Conservation (phyloP, 805 yeast species). For the Teunomyces barrocoloradensis region DNA sequence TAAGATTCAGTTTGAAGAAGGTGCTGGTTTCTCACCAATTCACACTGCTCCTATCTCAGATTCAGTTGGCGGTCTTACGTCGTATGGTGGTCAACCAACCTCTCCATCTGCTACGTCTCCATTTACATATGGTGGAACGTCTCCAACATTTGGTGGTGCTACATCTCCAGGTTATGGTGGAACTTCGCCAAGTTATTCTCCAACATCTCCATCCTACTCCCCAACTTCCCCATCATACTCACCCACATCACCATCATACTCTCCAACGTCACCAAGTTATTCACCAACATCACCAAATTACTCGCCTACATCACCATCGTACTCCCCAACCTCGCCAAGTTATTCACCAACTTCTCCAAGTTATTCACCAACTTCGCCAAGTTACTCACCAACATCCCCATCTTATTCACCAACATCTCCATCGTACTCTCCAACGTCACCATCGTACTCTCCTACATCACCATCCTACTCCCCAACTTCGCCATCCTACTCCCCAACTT, state of each 20-base stretch:
- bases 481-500: conserved; percentile 66
- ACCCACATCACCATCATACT: conserved; percentile 58
- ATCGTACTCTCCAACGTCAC: conserved; percentile 73
- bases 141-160: conserved; percentile 53
- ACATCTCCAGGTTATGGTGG: conserved; percentile 46
- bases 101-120: conserved; percentile 56
- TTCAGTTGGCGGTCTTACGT: conserved; percentile 79
- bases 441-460: conserved; percentile 76
- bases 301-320: conserved; percentile 66
- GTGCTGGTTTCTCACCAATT: conserved; percentile 89
- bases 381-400: conserved; percentile 58
- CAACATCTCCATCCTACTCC: conserved; percentile 37
- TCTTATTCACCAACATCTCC: conserved; percentile 68
- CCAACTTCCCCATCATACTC: conserved; percentile 74
- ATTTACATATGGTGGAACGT: conserved; percentile 47
- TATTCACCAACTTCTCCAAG: conserved; percentile 70
- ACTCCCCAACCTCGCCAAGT: conserved; percentile 57
- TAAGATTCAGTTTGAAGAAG: conserved; percentile 62
- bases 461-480: conserved; percentile 72
- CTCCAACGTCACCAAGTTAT: conserved; percentile 64
- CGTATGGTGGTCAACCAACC: conserved; percentile 70
- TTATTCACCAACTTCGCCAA: conserved; percentile 74
- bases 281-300: conserved; percentile 68
- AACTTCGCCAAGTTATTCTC: conserved; percentile 1
- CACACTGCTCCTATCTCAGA: conserved; percentile 82